phyloP scores from a whole-genome alignment of 352 stramenopile species.

The Discostella stelligera region DNA sequence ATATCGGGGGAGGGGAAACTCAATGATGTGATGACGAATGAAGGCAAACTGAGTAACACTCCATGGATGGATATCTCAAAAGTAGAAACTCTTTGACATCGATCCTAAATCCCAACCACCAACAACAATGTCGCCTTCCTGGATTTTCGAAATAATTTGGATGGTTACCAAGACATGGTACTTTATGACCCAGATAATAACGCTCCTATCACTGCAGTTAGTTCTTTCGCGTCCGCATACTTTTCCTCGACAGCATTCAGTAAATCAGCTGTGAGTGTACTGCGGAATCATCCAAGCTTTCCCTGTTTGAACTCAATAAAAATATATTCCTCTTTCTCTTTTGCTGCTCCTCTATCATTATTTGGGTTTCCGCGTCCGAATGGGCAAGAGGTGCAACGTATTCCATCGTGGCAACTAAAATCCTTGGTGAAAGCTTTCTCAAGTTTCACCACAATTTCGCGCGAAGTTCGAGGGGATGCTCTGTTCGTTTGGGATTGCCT shows the following conservation, averaged over 20 bases:
- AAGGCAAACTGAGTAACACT: neutral
- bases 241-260: neutral
- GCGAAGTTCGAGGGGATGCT: no score
- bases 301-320: neutral
- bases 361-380: no score
- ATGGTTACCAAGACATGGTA: neutral
- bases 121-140: neutral
- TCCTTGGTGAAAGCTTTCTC: no score
- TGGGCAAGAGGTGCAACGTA: no score
- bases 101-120: neutral
- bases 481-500: no score
- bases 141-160: neutral
- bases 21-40: neutral
- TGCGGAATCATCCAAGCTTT: neutral
- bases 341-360: no score
- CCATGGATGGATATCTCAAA: neutral
- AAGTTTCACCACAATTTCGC: no score
- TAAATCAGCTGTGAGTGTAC: neutral
- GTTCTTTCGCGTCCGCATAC: neutral
- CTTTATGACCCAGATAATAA: neutral
- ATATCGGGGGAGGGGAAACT: neutral
- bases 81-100: neutral
- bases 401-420: no score
- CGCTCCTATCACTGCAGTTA: neutral
- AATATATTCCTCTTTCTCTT: no score